Percentiles rank a stretch among this genome's conserved stretches.
Conservation (phyloP, 78 protist species). For the Carpediemonas membranifera region DNA sequence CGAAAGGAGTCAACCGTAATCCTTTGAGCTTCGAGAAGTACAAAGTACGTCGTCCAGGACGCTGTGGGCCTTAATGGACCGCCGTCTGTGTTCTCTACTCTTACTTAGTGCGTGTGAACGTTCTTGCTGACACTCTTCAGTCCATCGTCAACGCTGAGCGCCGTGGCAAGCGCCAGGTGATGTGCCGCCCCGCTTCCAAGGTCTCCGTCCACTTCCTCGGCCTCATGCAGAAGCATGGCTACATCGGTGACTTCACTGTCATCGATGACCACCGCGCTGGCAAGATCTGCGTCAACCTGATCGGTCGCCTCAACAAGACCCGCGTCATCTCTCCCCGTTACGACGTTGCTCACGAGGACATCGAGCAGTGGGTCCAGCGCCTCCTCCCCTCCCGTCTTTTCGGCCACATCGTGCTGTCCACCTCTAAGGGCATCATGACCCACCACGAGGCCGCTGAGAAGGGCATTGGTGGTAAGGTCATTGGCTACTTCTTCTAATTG, state of each 20-base stretch:
- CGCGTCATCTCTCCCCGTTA: constrained; percentile 97
- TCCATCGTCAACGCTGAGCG: constrained; percentile 89
- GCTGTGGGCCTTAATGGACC: too few species aligned
- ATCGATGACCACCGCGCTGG: constrained; percentile 98
- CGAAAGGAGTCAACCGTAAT: too few species aligned
- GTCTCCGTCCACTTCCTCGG: constrained; percentile 90
- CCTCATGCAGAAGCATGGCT: constrained; percentile 87
- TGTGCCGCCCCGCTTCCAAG: constrained; percentile 91
- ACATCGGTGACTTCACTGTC: constrained; percentile 98
- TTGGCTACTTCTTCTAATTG: constrained; percentile 85
- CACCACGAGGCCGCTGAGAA: constrained; percentile 89
- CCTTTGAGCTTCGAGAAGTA: too few species aligned
- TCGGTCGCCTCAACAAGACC: constrained; percentile 98
- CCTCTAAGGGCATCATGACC: constrained; percentile 98
- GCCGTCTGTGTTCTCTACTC: too few species aligned
- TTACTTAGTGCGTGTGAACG: constrained; percentile 77
- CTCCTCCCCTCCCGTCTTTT: constrained; percentile 97
- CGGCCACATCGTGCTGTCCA: constrained; percentile 93
- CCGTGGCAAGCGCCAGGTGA: constrained; percentile 95
- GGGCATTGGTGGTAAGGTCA: constrained; percentile 94
- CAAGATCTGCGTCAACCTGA: constrained; percentile 90
- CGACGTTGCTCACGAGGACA: constrained; percentile 50
- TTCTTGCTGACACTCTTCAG: constrained; percentile 81
- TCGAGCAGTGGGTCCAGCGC: constrained; percentile 69
- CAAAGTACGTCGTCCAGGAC: too few species aligned